Evolutionary conservation across 1,284 basidiomycete genomes (phyloP), one percentile per base, ranked within the genome.

Genomic region (Trametes hirsuta): DNA sequence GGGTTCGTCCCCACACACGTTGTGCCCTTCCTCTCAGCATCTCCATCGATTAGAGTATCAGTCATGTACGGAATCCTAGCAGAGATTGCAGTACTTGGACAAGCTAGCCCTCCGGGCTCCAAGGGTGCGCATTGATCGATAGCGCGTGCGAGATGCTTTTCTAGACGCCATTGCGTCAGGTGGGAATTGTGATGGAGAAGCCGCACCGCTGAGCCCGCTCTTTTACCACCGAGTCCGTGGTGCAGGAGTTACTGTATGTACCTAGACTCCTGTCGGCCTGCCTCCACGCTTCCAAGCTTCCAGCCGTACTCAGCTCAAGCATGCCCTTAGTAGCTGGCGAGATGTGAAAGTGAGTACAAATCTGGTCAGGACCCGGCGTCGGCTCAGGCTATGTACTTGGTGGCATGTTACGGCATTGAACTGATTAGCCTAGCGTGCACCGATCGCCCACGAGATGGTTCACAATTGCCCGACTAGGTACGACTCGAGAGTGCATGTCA

Each of bases 31-130:
- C 53, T 53, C 40, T 45, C 45, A 44, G 12, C 39, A 40, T 47
- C 10, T 21, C 37, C 48, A 65, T 65, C 61, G 61, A 65, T 61
- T 61, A 61, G 59, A 61, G 42, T 53, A 57, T 56, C 48, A 48
- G 53, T 45, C 51, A 55, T 58, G 53, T 56, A 59, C 53, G 55
- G 47, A 40, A 56, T 56, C 50, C 25, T 41, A 40, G 47, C 59
- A 50, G 25, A 40, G 35, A 37, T 22, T 35, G 44, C 55, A 52
- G 47, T 58, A 58, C 52, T 56, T 54, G 59, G 59, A 54, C 56
- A 62, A 61, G 52, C 30, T 44, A 45, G 53, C 56, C 47, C 34
- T 24, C 56, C 41, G 22, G 30, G 25, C 30, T 30, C 30, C 18
- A 18, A 18, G 18, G 55, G 55, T 54, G 48, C 47, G 42, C 55